Conservation (phyloP, 1,139 yeast genomes). For the Saccharomycopsis crataegensis region DNA sequence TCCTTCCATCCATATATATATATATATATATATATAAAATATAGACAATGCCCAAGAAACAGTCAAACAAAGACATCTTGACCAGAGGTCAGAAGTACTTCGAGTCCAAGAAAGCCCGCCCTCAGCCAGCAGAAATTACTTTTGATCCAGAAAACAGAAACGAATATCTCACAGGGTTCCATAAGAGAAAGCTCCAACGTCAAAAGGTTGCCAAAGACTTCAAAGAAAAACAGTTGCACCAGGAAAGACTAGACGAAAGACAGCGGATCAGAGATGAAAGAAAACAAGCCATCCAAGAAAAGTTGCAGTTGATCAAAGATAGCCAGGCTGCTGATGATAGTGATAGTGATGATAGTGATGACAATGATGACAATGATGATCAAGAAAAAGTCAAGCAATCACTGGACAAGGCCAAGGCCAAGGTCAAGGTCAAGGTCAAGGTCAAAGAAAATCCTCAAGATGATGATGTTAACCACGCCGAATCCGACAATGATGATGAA, state of each 20-base stretch:
- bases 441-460: slow-evolving; percentile 18
- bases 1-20: too few species aligned
- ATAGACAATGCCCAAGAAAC: too few species aligned
- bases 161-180: slow-evolving; percentile 91
- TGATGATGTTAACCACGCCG: slow-evolving; percentile 19
- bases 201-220: slow-evolving; percentile 77
- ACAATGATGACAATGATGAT: slow-evolving; percentile 23
- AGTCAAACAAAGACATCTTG: slow-evolving; percentile 68
- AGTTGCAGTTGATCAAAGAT: slow-evolving; percentile 38
- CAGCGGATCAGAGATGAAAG: slow-evolving; percentile 61
- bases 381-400: slow-evolving; percentile 20
- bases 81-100: slow-evolving; percentile 83
- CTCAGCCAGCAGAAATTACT: slow-evolving; percentile 69
- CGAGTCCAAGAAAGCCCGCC: slow-evolving; percentile 46
- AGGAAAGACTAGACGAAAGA: slow-evolving; percentile 70
- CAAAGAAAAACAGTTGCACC: slow-evolving; percentile 67
- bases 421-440: slow-evolving; percentile 24
- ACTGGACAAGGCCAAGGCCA: slow-evolving; percentile 20
- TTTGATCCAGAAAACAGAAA: slow-evolving; percentile 68
- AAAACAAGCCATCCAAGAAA: slow-evolving; percentile 55
- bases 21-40: too few species aligned
- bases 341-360: slow-evolving; percentile 24
- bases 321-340: slow-evolving; percentile 4
- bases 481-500: slow-evolving; percentile 22
- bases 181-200: slow-evolving; percentile 82